These are phyloP conservation scores for Pholiota conissans DNA, from an alignment of 768 basidiomycete genomes.

Conservation along the genomic window DNA sequence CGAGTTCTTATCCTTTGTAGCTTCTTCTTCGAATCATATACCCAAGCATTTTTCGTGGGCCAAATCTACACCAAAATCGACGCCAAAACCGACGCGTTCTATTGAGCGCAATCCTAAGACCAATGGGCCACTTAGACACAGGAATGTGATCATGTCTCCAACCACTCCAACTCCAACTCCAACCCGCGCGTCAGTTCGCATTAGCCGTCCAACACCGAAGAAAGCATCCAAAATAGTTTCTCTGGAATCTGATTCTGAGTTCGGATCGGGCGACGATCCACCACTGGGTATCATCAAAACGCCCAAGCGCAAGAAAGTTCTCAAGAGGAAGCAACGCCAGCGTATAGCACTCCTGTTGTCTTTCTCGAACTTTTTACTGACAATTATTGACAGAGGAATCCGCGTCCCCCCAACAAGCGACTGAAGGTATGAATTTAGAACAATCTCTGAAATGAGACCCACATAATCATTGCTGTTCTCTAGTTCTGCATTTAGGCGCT, in stretches of 20 bases:
- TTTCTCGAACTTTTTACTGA: neutral
- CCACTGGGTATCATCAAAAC: constrained; percentile 3
- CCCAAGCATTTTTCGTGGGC: neutral
- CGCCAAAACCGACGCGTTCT: neutral
- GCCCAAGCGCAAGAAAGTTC: neutral
- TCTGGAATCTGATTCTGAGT: constrained; percentile 5
- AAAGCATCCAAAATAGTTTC: constrained; percentile 1
- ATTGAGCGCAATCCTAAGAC: constrained; percentile 5
- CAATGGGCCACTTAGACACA: constrained; percentile 4
- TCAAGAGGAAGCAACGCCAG: neutral
- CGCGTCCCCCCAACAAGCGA: neutral
- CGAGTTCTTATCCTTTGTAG: neutral
- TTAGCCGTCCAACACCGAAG: constrained; percentile 12
- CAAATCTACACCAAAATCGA: neutral
- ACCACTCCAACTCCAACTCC: neutral
- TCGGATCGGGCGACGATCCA: constrained; percentile 10
- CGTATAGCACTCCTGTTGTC: neutral
- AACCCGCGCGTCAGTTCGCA: constrained; percentile 4
- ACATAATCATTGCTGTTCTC: neutral
- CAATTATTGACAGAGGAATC: neutral
- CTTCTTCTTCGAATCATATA: neutral
- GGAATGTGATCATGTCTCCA: neutral
- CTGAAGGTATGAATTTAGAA: neutral
- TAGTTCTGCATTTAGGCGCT: constrained; percentile 7
- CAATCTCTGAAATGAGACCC: neutral